Evolutionary conservation across 202 grass and related monocot genomes (phyloP).

Genomic region (Schoenoplectus tabernaemontani): DNA sequence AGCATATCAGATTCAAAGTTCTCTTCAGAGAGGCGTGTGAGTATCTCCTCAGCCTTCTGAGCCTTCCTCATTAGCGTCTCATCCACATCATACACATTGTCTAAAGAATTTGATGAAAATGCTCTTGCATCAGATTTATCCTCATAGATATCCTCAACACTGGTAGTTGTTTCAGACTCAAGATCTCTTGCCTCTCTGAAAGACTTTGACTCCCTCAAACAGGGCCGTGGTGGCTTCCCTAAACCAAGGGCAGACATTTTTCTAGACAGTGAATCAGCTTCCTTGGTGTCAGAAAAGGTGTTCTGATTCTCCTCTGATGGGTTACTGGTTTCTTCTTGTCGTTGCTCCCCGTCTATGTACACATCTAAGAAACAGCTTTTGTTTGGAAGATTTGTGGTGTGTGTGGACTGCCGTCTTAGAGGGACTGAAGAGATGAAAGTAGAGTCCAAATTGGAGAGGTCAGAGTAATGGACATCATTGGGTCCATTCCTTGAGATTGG

Average conservation of each 20-base stretch:
- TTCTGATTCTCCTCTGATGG: conserved; percentile 14
- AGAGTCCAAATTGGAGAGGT: conserved; percentile 53
- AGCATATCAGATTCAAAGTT: conserved; percentile 32
- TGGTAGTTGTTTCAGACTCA: conserved; percentile 45
- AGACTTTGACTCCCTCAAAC: conserved; percentile 41
- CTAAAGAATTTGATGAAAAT: conserved; percentile 27
- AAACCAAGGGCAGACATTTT: conserved; percentile 37
- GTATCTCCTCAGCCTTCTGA: conserved; percentile 37
- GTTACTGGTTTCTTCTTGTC: conserved; percentile 21
- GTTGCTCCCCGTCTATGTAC: conserved; percentile 58
- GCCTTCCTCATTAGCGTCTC: conserved; percentile 52
- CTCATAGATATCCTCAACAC: conserved; percentile 65
- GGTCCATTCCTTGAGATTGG: conserved; percentile 24
- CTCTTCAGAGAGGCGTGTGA: conserved; percentile 34
- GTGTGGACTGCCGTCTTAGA: conserved; percentile 43
- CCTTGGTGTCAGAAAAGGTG: conserved; percentile 17
- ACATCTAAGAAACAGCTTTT: conserved; percentile 47
- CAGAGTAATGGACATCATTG: conserved; percentile 31
- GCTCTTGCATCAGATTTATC: conserved; percentile 37
- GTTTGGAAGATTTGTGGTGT: conserved; percentile 32
- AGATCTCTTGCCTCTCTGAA: conserved; percentile 31
- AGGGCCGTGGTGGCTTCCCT: conserved; percentile 46
- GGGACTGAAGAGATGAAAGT: conserved; percentile 39
- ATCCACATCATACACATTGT: conserved; percentile 42
- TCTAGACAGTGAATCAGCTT: conserved; percentile 12